Base-by-base conservation (phyloP, 768 basidiomycete species). In the Tremella yokohamensis region DNA sequence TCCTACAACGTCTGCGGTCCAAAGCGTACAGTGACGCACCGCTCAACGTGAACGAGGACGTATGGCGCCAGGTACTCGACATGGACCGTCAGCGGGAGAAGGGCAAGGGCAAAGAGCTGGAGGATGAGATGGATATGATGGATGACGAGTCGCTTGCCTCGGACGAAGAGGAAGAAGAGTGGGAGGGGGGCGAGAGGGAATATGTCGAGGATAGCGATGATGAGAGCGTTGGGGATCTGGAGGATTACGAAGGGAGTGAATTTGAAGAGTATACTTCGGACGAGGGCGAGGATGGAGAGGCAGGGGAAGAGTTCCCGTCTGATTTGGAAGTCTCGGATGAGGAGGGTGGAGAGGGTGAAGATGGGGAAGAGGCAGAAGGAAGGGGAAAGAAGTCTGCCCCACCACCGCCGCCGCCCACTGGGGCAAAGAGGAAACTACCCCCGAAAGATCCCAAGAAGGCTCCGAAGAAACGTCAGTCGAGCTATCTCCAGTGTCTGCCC, bases 1-100 rank as follows among this genome's bases (percentile, higher is more conserved):
- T 98, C 22, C 85, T 99, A 48, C 91, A 94, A 68, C 89, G 96
- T 16, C 82, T 99, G 18, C 92, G 93, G 80, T 87, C 87, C 53
- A 96, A 96, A 77, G 93, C 94, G 16, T 98, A 99, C 72, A 94
- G 96, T 42, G 94, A 98, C 70, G 88, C 89, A 34, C 96, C 96
- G 12, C 83, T 99, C 44, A 98, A 99, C 76, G 93, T 99, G 57
- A 98, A 99, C 77, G 96, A 99, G 78, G 85, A 81, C 40, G 92
- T 98, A 8, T 98, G 96, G 96, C 84, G 86, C 63, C 85, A 89
- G 1, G 87, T 99, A 52, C 79, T 98, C 40, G 90, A 96, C 70
- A 82, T 85, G 48, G 91, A 96, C 72, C 68, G 71, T 53, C 61
- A 60, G 47, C 64, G 64, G 45, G 72, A 55, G 26, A 75, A 77